phyloP scores from a whole-genome alignment of 2,329 filamentous ascomycete species.

The Diaporthe sp. region DNA sequence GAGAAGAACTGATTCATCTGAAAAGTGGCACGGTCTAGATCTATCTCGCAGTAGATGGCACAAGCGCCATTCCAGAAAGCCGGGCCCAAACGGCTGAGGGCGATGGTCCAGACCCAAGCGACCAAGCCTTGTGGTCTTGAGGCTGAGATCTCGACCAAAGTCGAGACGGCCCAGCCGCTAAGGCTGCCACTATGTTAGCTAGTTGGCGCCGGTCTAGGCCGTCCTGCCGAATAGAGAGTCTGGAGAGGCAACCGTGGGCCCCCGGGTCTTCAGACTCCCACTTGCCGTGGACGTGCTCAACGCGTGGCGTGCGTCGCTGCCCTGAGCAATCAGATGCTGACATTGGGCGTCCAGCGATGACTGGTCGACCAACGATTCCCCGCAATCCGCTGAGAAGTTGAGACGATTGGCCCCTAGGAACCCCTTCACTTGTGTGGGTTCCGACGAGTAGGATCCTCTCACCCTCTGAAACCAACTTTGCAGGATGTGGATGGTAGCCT shows the following conservation, averaged over 20 bases:
- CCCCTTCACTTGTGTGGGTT: neutral
- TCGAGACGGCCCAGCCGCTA: conserved; percentile 26
- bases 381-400: neutral
- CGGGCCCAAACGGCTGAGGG: conserved; percentile 1
- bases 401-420: neutral
- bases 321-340: neutral
- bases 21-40: conserved; percentile 24
- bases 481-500: conserved; percentile 1
- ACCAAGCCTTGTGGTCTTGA: neutral
- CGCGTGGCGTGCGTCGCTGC: conserved; percentile 14
- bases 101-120: conserved; percentile 8
- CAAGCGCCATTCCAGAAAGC: conserved; percentile 9
- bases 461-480: conserved; percentile 5
- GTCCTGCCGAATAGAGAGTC: neutral
- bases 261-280: neutral
- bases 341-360: neutral
- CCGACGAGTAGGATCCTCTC: neutral
- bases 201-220: neutral
- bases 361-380: neutral
- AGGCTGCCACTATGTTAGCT: conserved; percentile 6
- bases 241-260: neutral
- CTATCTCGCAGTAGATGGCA: neutral
- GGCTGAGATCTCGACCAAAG: conserved; percentile 15
- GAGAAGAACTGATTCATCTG: neutral
- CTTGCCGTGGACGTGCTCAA: conserved; percentile 11